A percentile compares a stretch with the other conserved stretches of the same genome.
phyloP scores from a whole-genome alignment of 2,329 filamentous ascomycete genomes.

The Akanthomyces dipterigenus region DNA sequence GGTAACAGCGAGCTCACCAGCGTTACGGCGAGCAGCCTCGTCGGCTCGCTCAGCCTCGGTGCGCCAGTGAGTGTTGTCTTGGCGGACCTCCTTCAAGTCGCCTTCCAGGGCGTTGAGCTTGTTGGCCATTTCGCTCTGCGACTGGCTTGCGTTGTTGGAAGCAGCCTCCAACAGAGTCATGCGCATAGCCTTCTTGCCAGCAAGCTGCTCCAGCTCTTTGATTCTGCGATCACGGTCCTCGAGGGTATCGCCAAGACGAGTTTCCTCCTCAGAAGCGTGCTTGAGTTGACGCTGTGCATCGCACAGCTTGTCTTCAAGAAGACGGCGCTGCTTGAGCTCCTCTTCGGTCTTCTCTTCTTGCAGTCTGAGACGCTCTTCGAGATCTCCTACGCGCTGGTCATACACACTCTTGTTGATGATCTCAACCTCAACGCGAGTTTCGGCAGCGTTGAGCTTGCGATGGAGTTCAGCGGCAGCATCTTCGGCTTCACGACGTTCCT shows the following conservation, averaged over 20 bases:
- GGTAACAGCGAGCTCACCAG: constrained; percentile 41
- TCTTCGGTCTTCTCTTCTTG: constrained; percentile 58
- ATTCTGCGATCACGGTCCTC: constrained; percentile 65
- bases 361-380: constrained; percentile 60
- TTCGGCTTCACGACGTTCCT: constrained; percentile 44
- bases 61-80: constrained; percentile 55
- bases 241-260: constrained; percentile 57
- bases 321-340: constrained; percentile 56
- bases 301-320: constrained; percentile 64
- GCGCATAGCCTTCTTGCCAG: constrained; percentile 51
- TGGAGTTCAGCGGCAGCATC: constrained; percentile 46
- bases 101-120: constrained; percentile 46
- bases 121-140: constrained; percentile 48
- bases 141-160: constrained; percentile 51
- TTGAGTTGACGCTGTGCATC: constrained; percentile 66
- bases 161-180: constrained; percentile 62
- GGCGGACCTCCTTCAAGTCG: constrained; percentile 48
- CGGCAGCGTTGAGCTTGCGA: constrained; percentile 48
- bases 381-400: constrained; percentile 57
- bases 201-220: constrained; percentile 49
- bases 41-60: constrained; percentile 54
- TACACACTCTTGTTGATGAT: constrained; percentile 54
- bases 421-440: constrained; percentile 53
- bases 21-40: constrained; percentile 42
- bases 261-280: constrained; percentile 65